Conservation (phyloP, 2,329 filamentous ascomycete species). For the Sphaceloma murrayae region DNA sequence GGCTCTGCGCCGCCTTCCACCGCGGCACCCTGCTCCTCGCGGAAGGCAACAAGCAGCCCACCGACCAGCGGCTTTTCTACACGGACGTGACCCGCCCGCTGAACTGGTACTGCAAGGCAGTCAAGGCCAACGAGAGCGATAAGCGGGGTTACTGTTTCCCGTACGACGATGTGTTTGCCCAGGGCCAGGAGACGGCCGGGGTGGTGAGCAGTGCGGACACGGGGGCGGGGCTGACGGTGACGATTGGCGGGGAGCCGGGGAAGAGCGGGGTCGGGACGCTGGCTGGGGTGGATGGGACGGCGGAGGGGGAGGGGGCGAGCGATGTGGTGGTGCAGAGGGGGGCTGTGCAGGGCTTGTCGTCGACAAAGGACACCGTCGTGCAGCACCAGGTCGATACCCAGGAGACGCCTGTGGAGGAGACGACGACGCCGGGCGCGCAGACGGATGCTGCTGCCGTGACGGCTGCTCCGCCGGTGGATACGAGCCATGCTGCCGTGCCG, state of each 20-base stretch:
- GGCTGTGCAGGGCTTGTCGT: too few species aligned
- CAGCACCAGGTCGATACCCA: too few species aligned
- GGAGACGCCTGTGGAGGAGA: too few species aligned
- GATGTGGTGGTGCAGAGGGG: too few species aligned
- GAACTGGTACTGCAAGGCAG: slow-evolving; percentile 48
- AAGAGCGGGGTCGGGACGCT: too few species aligned
- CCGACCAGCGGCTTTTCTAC: slow-evolving; percentile 34
- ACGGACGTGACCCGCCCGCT: slow-evolving; percentile 24
- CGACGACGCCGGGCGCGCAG: too few species aligned
- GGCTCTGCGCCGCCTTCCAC: slow-evolving; percentile 68
- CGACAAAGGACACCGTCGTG: too few species aligned
- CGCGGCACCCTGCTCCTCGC: slow-evolving; percentile 54
- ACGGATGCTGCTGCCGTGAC: too few species aligned
- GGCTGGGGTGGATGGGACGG: too few species aligned
- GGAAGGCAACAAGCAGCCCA: slow-evolving; percentile 39
- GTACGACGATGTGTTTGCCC: slow-evolving; percentile 57
- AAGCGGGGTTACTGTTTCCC: slow-evolving; percentile 56
- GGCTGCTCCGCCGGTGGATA: too few species aligned
- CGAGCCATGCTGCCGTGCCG: too few species aligned
- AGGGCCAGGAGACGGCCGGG: slow-evolving; percentile 43
- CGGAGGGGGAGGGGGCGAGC: too few species aligned
- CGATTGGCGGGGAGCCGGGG: slow-evolving; percentile 39
- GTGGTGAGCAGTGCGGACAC: slow-evolving; percentile 35
- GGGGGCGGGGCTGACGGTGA: slow-evolving; percentile 34
- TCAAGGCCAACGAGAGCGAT: slow-evolving; percentile 50